phyloP scores from a whole-genome alignment of 2,329 filamentous ascomycete species.

The Penicillium janthinellum region DNA sequence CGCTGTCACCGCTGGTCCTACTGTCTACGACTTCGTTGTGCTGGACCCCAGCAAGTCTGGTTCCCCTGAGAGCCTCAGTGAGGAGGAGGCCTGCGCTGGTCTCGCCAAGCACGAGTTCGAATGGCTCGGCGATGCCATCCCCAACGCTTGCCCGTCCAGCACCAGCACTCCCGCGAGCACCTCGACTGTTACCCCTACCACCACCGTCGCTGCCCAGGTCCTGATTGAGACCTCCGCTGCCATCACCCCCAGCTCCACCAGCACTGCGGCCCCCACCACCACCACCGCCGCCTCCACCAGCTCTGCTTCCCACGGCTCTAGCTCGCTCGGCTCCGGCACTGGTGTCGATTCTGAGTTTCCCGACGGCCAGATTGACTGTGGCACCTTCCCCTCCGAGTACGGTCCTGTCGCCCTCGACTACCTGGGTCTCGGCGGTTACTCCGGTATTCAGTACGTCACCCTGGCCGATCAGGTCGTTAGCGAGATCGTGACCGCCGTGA shows the following conservation, averaged over 20 bases:
- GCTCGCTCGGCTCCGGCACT: slow-evolving; percentile 27
- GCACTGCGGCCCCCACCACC: slow-evolving; percentile 22
- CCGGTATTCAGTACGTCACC: slow-evolving; percentile 71
- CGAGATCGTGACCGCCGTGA: slow-evolving; percentile 65
- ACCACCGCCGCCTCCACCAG: slow-evolving; percentile 26
- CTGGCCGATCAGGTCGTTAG: slow-evolving; percentile 58
- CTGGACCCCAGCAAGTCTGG: slow-evolving; percentile 55
- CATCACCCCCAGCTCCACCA: slow-evolving; percentile 32
- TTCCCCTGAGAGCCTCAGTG: slow-evolving; percentile 24
- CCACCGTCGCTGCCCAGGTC: slow-evolving; percentile 43
- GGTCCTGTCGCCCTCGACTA: slow-evolving; percentile 73
- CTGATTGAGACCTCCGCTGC: slow-evolving; percentile 55
- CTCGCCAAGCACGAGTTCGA: slow-evolving; percentile 66
- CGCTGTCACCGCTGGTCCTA: slow-evolving; percentile 61
- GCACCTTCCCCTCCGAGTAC: slow-evolving; percentile 74
- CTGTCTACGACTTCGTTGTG: slow-evolving; percentile 72
- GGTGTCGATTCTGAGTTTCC: slow-evolving; percentile 73
- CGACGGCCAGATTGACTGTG: slow-evolving; percentile 71
- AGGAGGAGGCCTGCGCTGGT: slow-evolving; percentile 67
- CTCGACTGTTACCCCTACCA: slow-evolving; percentile 26
- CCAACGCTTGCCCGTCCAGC: slow-evolving; percentile 51
- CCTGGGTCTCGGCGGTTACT: slow-evolving; percentile 73
- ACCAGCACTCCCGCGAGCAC: slow-evolving; percentile 25
- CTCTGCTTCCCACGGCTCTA: slow-evolving; percentile 23
- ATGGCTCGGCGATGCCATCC: slow-evolving; percentile 66